phyloP scores from a whole-genome alignment of 805 yeast genomes.

The Myxozyma sirexii region DNA sequence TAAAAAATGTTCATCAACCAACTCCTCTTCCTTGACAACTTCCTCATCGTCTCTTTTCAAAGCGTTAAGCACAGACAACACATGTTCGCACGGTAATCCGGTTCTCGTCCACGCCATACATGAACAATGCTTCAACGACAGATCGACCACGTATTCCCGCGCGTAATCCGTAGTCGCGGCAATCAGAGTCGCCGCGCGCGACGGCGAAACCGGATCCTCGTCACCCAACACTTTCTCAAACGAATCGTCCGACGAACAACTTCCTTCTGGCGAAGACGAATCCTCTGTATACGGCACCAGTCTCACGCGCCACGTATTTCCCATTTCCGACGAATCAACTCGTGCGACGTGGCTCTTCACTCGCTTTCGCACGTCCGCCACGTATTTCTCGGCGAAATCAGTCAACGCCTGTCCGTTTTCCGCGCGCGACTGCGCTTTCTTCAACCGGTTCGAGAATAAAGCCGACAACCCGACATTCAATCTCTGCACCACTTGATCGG shows the following conservation, averaged over 20 bases:
- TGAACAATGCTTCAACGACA: constrained; percentile 12
- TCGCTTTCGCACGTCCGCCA: neutral
- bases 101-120: constrained; percentile 23
- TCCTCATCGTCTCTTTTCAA: neutral
- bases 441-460: constrained; percentile 6
- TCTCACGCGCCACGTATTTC: constrained; percentile 3
- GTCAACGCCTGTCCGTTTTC: constrained; percentile 4
- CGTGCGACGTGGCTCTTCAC: neutral
- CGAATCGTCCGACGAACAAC: neutral
- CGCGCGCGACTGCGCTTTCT: neutral
- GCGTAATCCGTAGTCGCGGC: constrained; percentile 10
- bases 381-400: constrained; percentile 4
- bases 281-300: neutral
- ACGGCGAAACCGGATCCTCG: neutral
- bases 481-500: constrained; percentile 16
- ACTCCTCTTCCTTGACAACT: neutral
- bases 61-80: constrained; percentile 14
- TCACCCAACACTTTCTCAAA: neutral
- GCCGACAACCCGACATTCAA: constrained; percentile 14
- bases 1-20: constrained; percentile 1
- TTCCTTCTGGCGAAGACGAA: neutral
- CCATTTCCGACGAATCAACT: constrained; percentile 8
- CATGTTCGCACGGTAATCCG: constrained; percentile 27
- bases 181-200: neutral
- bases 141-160: constrained; percentile 18